Evolutionary conservation across 805 yeast genomes (phyloP).

Genomic region (Saturnispora dispora): DNA sequence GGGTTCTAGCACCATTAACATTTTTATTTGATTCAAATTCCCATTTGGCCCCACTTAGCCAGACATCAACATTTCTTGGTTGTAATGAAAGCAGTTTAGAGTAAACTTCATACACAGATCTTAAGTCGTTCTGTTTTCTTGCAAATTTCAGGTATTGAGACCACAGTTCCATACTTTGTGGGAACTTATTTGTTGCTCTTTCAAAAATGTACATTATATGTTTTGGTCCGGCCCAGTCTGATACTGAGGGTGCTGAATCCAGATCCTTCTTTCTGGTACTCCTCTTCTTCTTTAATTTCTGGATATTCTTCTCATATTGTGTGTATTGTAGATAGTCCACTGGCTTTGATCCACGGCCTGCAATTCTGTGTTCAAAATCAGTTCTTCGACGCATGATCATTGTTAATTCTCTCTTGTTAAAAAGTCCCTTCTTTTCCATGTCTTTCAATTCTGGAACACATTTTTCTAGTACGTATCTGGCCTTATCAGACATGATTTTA

Average conservation of each 20-base stretch:
- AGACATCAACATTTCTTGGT: constrained; percentile 82
- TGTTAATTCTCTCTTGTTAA: constrained; percentile 73
- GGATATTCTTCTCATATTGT: constrained; percentile 72
- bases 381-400: constrained; percentile 87
- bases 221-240: constrained; percentile 82
- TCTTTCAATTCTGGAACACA: constrained; percentile 91
- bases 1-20: constrained; percentile 77
- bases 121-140: constrained; percentile 57
- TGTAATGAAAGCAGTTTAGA: constrained; percentile 74
- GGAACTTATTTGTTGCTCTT: constrained; percentile 72
- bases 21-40: constrained; percentile 86
- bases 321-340: constrained; percentile 72
- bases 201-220: constrained; percentile 77
- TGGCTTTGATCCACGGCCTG: constrained; percentile 72
- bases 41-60: constrained; percentile 93
- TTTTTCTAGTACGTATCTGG: constrained; percentile 49
- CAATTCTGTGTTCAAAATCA: constrained; percentile 86
- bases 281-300: constrained; percentile 66
- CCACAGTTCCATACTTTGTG: constrained; percentile 75
- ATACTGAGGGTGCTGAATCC: constrained; percentile 53
- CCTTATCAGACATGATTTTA: constrained; percentile 30
- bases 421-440: constrained; percentile 68
- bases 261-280: constrained; percentile 50
- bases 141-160: constrained; percentile 60
- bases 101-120: constrained; percentile 66